A percentile compares a stretch with the other conserved stretches of the same genome.
Evolutionary conservation across 75 land plant genomes (phyloP).

Genomic region (Selaginella tamariscina): DNA sequence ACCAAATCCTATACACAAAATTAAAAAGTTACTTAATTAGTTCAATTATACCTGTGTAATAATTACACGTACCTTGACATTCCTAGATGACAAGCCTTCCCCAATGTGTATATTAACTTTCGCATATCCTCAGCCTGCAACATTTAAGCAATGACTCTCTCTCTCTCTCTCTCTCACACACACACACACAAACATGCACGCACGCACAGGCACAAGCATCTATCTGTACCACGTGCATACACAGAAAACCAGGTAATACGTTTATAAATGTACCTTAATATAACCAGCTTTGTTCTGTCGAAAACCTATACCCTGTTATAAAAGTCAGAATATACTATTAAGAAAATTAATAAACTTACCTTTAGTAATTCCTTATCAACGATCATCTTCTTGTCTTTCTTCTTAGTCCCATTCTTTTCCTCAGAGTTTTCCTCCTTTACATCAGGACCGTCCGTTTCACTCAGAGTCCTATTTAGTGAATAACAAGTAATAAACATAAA

Average conservation of each 20-base stretch:
- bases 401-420: constrained; percentile 11
- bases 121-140: constrained; percentile 89
- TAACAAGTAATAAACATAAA: too few species aligned
- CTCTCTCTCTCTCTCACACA: not conserved
- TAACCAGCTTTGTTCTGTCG: constrained; percentile 70
- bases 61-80: constrained; percentile 56
- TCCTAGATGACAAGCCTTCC: constrained; percentile 59
- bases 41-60: not conserved
- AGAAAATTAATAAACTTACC: not conserved
- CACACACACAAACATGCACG: constrained; percentile 3
- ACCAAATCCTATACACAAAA: constrained; percentile 21
- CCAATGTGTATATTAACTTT: constrained; percentile 60
- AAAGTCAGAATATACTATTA: not conserved
- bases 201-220: not conserved
- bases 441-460: too few species aligned
- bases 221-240: not conserved
- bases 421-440: constrained; percentile 15
- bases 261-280: constrained; percentile 37
- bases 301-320: constrained; percentile 84
- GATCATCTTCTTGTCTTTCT: constrained; percentile 10
- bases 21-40: not conserved
- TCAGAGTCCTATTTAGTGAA: too few species aligned
- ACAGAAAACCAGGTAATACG: not conserved
- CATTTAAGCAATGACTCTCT: not conserved
- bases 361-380: constrained; percentile 5